Base-by-base conservation (phyloP, 2,329 filamentous ascomycete genomes). In the Cordyceps fumosorosea region DNA sequence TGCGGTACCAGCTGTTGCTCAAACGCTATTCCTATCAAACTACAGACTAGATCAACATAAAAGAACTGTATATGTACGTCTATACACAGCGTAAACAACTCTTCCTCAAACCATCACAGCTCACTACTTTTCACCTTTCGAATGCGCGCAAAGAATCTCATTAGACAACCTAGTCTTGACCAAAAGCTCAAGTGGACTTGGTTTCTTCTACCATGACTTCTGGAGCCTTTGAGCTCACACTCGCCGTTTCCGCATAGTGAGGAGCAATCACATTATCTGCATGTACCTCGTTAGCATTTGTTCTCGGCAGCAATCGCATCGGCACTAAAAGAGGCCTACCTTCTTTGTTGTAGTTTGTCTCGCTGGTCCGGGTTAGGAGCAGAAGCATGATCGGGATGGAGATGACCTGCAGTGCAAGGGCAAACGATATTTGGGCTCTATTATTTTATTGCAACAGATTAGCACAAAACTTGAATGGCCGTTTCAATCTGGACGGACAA, bases 321-420 rank as follows among this genome's bases (percentile, higher is more conserved):
- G n/a, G 44, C 6, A 47, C 42, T 44, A 16, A 44, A 44, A 18
- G 42, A 20, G 16, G 42, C 18, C n/a, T 58, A 50, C 56, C 47
- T 42, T 58, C 56, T 40, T 37, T 20, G 18, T 16, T 58, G 47
- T 58, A 51, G 29, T 58, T 58, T 10, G 56, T 40, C 45, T 58
- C 56, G 56, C 56, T 45, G 8, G 56, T 22, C 7, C n/a, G 44
- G 12, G 22, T 51, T 10, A 58, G 18, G 2, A 58, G 32, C 6
- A 26, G 12, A 40, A 58, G 56, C 56, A 58, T 58, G 22, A 58
- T 50, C 8, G 56, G 56, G 22, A 58, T 58, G 4, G 56, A 58
- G 16, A 42, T 8, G 29, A 42, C 29, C 32, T 58, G 56, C 29
- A 58, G 12, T 14, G 45, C 45, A 37, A 58, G 45, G 16, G 56